Percentiles rank a stretch among this genome's conserved stretches.
These are phyloP conservation scores for Thinopyrum elongatum DNA, from an alignment of 176 grass and related monocot species.

Conservation along the genomic window DNA sequence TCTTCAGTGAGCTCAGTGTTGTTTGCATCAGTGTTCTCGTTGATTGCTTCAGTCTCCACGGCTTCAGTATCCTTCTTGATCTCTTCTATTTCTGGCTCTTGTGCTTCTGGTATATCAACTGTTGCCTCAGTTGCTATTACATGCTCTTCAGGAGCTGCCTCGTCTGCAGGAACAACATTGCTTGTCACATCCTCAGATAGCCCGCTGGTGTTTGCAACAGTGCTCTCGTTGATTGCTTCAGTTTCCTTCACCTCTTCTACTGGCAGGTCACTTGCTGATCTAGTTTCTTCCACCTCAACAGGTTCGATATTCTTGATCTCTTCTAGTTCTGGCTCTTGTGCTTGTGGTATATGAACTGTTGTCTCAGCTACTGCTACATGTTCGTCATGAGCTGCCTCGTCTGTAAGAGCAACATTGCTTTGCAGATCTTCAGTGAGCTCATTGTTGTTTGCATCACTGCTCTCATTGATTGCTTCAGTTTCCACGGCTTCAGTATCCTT, in stretches of 20 bases:
- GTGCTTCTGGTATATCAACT: background rate
- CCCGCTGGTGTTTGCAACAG: background rate
- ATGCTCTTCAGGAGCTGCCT: background rate
- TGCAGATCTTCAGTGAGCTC: background rate
- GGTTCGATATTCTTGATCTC: background rate
- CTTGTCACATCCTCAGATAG: background rate
- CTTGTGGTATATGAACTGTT: background rate
- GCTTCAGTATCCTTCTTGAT: background rate
- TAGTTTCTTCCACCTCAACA: background rate
- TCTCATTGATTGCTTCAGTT: background rate
- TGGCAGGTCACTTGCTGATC: background rate
- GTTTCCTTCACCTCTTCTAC: background rate
- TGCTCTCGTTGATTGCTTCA: background rate
- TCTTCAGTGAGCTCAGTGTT: too few species aligned
- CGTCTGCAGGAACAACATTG: background rate
- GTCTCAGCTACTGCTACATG: background rate
- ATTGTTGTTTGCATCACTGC: background rate
- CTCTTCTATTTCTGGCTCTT: background rate
- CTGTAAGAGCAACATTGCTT: background rate
- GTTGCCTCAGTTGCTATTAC: background rate
- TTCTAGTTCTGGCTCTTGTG: background rate
- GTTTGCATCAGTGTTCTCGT: too few species aligned
- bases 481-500: slow-evolving; percentile 22
- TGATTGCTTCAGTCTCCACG: too few species aligned
- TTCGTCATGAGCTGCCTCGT: background rate